Evolutionary conservation across 148 eudicot species (phyloP).

Genomic region (Dianthus caryophyllus): DNA sequence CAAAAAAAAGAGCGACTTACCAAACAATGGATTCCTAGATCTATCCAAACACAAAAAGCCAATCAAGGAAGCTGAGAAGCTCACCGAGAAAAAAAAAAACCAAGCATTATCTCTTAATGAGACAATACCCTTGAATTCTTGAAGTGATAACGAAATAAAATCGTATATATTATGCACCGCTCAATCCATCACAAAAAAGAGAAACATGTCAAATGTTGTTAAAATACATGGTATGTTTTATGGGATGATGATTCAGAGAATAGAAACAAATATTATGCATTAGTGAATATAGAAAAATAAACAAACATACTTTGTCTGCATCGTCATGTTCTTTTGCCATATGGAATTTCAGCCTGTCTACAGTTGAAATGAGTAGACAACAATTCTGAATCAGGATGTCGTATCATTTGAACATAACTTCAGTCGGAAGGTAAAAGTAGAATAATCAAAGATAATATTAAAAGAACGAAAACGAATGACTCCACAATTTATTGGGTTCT

Average conservation of each 20-base stretch:
- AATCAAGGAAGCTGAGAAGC: too few species aligned
- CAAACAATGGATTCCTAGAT: neutral
- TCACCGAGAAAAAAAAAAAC: neutral
- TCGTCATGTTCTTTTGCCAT: constrained; percentile 26
- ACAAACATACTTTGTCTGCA: constrained; percentile 27
- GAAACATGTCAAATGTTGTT: neutral
- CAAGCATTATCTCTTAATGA: neutral
- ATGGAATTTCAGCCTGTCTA: constrained; percentile 30
- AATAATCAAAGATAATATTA: neutral
- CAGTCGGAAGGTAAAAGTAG: neutral
- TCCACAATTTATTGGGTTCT: neutral
- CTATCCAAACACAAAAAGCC: neutral
- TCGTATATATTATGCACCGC: too few species aligned
- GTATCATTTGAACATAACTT: neutral
- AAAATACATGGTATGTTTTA: neutral
- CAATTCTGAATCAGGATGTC: constrained; percentile 11
- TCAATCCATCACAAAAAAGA: too few species aligned
- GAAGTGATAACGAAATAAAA: too few species aligned
- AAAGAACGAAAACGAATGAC: neutral
- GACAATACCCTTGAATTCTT: neutral
- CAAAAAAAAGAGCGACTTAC: neutral
- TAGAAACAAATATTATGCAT: neutral
- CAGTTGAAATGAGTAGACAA: neutral
- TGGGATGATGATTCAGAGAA: neutral
- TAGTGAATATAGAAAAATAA: neutral